phyloP scores from a whole-genome alignment of 1,284 basidiomycete species.

The Leccinum pachyderme region DNA sequence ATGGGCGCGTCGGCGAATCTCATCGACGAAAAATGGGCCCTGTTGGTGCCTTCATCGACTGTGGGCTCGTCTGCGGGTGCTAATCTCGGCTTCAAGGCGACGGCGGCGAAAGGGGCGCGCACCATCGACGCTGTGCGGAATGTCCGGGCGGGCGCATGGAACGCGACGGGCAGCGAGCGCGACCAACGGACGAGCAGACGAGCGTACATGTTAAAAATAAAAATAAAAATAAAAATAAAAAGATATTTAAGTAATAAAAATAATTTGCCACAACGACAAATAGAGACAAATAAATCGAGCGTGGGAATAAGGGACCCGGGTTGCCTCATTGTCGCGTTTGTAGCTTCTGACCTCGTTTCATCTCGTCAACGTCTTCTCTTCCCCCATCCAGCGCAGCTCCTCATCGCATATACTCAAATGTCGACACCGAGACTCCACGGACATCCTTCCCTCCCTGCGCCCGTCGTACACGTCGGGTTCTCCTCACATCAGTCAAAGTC shows the following conservation, averaged over 20 bases:
- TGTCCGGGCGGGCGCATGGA: constrained; percentile 13
- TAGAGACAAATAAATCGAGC: constrained; percentile 20
- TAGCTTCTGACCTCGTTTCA: constrained; percentile 25
- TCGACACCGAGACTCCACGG: constrained; percentile 43
- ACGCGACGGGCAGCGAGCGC: constrained; percentile 15
- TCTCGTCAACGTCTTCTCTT: constrained; percentile 14
- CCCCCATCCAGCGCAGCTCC: constrained; percentile 12
- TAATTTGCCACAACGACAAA: constrained; percentile 24
- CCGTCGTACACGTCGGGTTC: constrained; percentile 66
- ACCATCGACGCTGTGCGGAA: constrained; percentile 15
- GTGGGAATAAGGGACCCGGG: constrained; percentile 23
- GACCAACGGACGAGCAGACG: constrained; percentile 29
- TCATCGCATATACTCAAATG: constrained; percentile 36
- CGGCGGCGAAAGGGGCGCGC: constrained; percentile 9
- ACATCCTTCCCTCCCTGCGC: constrained; percentile 67
- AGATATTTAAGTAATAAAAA: neutral
- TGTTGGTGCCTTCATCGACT: constrained; percentile 16
- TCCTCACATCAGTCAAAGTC: constrained; percentile 76
- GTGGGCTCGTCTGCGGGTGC: constrained; percentile 5
- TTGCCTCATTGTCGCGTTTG: constrained; percentile 25
- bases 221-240: neutral
- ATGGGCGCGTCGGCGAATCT: constrained; percentile 31
- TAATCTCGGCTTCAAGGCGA: constrained; percentile 11
- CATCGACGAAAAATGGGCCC: constrained; percentile 28
- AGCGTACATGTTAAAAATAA: constrained; percentile 21